Evolutionary conservation across 352 stramenopile genomes (phyloP).

Genomic region (Elongisporangium senticosum): DNA sequence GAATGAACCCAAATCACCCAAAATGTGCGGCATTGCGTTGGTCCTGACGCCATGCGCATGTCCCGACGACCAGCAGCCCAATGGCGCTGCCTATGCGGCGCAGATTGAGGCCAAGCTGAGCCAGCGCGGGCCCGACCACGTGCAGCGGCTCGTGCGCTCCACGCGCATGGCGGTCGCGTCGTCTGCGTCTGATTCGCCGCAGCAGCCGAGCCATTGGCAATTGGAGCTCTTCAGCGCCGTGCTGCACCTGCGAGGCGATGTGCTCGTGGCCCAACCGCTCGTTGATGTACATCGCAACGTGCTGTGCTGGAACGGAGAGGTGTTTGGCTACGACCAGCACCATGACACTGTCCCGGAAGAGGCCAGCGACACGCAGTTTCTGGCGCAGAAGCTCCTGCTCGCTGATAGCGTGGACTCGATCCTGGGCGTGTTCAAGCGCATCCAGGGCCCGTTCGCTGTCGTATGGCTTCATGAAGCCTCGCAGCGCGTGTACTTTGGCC

Average conservation of each 20-base stretch:
- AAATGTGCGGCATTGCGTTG: slow-evolving; percentile 27
- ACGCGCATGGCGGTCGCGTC: neutral
- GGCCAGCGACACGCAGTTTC: slow-evolving; percentile 38
- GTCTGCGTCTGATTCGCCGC: neutral
- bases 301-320: slow-evolving; percentile 93
- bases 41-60: slow-evolving; percentile 9
- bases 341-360: slow-evolving; percentile 11
- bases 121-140: slow-evolving; percentile 26
- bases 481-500: slow-evolving; percentile 84
- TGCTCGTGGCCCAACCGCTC: slow-evolving; percentile 78
- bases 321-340: slow-evolving; percentile 46
- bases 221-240: slow-evolving; percentile 80
- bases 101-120: slow-evolving; percentile 19
- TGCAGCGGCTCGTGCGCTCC: slow-evolving; percentile 12
- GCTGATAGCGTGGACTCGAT: slow-evolving; percentile 5
- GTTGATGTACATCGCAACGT: slow-evolving; percentile 55
- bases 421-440: slow-evolving; percentile 28
- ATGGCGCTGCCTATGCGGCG: neutral
- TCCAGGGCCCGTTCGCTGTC: slow-evolving; percentile 85
- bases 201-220: slow-evolving; percentile 7
- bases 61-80: neutral
- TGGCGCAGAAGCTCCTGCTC: slow-evolving; percentile 41
- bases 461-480: slow-evolving; percentile 54
- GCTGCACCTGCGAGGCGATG: slow-evolving; percentile 83
- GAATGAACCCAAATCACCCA: neutral